phyloP scores from a whole-genome alignment of 257 asterid species.

The Ehretia macrophylla region DNA sequence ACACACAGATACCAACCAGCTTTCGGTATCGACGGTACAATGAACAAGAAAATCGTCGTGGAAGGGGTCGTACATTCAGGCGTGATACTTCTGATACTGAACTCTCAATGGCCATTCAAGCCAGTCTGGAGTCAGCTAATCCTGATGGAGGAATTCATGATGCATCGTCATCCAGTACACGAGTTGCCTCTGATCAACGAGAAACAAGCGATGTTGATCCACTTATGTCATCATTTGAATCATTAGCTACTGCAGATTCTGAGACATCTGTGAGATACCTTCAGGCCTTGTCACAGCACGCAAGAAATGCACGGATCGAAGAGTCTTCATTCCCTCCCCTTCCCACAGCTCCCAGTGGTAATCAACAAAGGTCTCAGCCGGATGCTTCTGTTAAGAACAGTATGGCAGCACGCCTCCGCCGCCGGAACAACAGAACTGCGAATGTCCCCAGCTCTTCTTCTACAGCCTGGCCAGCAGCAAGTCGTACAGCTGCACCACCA shows the following conservation, averaged over 20 bases:
- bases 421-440: constrained; percentile 32
- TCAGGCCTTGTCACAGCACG: constrained; percentile 60
- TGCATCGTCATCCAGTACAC: constrained; percentile 30
- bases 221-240: constrained; percentile 58
- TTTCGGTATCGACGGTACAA: constrained; percentile 68
- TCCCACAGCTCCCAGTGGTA: constrained; percentile 44
- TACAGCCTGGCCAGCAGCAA: constrained; percentile 43
- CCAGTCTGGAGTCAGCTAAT: constrained; percentile 59
- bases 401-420: constrained; percentile 74
- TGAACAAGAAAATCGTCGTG: constrained; percentile 73
- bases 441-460: constrained; percentile 40
- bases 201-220: constrained; percentile 44
- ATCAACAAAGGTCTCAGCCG: constrained; percentile 44
- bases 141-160: constrained; percentile 24
- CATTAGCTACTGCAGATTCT: constrained; percentile 39
- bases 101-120: constrained; percentile 79
- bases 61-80: constrained; percentile 64
- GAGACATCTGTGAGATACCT: constrained; percentile 66
- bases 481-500: constrained; percentile 33
- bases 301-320: constrained; percentile 53
- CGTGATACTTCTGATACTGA: constrained; percentile 68
- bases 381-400: constrained; percentile 40
- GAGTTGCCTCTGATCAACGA: constrained; percentile 27
- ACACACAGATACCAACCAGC: constrained; percentile 76
- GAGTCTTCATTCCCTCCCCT: constrained; percentile 89